phyloP scores from a whole-genome alignment of 441 rosid genomes.

The Theobroma grandiflorum region DNA sequence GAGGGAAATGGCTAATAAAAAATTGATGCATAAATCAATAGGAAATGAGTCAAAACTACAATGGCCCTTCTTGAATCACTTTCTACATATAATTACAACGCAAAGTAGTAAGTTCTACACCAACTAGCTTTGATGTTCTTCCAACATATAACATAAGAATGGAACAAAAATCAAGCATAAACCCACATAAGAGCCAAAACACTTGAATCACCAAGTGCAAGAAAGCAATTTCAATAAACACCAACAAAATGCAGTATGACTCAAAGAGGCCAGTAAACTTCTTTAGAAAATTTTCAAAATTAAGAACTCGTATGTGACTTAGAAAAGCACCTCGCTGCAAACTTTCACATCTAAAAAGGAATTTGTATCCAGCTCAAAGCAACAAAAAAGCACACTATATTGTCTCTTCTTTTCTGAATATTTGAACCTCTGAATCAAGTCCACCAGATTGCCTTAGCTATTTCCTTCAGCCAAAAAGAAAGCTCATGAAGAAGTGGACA shows the following conservation, averaged over 20 bases:
- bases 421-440: constrained; percentile 16
- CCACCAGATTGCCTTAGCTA: constrained; percentile 11
- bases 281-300: constrained; percentile 28
- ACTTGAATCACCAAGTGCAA: constrained; percentile 2
- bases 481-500: constrained; percentile 39
- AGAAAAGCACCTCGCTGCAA: constrained; percentile 26
- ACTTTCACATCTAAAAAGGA: constrained; percentile 24
- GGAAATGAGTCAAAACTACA: not conserved
- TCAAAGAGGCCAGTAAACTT: constrained; percentile 26
- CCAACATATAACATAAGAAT: not conserved
- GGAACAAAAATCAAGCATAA: not conserved
- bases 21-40: not conserved
- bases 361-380: constrained; percentile 23
- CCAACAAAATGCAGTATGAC: constrained; percentile 21
- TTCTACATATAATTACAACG: constrained; percentile 11
- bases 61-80: not conserved
- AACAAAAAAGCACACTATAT: constrained; percentile 19
- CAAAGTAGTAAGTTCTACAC: not conserved
- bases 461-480: constrained; percentile 20
- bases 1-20: not conserved
- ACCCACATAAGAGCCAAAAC: not conserved
- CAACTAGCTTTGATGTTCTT: constrained; percentile 10
- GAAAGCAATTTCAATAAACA: constrained; percentile 25
- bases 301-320: constrained; percentile 26
- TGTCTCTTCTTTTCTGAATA: constrained; percentile 19